phyloP scores from a whole-genome alignment of 2,329 filamentous ascomycete species.

The Biscogniauxia marginata region DNA sequence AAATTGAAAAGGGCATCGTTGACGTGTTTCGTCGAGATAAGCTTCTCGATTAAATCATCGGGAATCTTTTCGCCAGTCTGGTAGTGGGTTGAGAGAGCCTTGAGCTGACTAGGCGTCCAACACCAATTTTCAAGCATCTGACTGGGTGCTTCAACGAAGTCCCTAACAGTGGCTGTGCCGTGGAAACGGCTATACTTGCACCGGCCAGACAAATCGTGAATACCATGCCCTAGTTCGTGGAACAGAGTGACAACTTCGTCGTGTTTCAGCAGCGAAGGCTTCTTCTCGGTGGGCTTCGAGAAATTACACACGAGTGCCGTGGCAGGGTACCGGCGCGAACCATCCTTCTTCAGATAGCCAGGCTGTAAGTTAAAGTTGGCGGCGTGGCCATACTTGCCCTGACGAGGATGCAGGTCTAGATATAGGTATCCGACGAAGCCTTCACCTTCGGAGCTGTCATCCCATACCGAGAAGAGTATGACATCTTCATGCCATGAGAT shows the following conservation, averaged over 20 bases:
- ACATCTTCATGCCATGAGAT: conserved; percentile 83
- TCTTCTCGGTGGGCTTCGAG: conserved; percentile 73
- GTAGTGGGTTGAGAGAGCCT: conserved; percentile 71
- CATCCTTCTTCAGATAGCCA: conserved; percentile 65
- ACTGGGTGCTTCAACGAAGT: conserved; percentile 70
- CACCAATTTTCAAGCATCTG: conserved; percentile 79
- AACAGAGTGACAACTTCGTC: conserved; percentile 81
- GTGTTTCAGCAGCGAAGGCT: conserved; percentile 78
- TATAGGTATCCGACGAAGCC: conserved; percentile 81
- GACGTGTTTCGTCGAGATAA: conserved; percentile 76
- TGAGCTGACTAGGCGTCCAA: conserved; percentile 65
- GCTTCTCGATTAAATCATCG: conserved; percentile 69
- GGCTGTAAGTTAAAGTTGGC: conserved; percentile 83
- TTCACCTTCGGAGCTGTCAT: conserved; percentile 68
- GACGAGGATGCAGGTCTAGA: conserved; percentile 75
- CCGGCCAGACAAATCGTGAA: conserved; percentile 65
- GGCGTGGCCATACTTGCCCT: conserved; percentile 81
- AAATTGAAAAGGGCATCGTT: conserved; percentile 79
- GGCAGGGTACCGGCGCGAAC: conserved; percentile 70
- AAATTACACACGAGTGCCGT: conserved; percentile 86
- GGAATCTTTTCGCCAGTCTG: conserved; percentile 68
- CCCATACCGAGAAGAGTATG: conserved; percentile 80
- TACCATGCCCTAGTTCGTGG: conserved; percentile 72
- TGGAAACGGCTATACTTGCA: conserved; percentile 66
- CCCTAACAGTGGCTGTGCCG: conserved; percentile 63